Percentiles rank a stretch among this genome's conserved stretches.
phyloP scores from a whole-genome alignment of 2,329 filamentous ascomycete genomes.

The Tolypocladium pustulatum region DNA sequence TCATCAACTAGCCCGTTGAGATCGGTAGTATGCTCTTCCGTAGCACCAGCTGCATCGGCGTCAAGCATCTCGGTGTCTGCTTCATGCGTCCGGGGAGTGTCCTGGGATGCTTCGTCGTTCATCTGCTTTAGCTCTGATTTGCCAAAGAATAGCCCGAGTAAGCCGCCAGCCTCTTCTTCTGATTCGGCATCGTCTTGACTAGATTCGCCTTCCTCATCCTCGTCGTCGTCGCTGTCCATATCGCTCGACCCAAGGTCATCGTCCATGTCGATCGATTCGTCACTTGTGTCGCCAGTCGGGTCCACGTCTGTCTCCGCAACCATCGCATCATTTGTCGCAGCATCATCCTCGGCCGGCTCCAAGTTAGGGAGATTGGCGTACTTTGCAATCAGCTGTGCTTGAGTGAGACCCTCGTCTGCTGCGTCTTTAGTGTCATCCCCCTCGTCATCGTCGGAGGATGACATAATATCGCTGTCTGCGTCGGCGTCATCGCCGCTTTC shows the following conservation, averaged over 20 bases:
- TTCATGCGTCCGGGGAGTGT: constrained; percentile 8
- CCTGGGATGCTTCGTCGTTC: constrained; percentile 25
- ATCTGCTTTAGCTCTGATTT: constrained; percentile 47
- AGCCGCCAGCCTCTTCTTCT: constrained; percentile 32
- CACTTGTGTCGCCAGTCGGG: constrained; percentile 40
- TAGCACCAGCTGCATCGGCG: constrained; percentile 4
- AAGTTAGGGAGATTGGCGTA: constrained; percentile 54
- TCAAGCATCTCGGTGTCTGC: constrained; percentile 15
- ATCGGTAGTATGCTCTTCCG: background rate
- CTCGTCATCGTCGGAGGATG: constrained; percentile 52
- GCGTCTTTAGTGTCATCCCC: constrained; percentile 41
- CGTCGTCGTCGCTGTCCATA: constrained; percentile 25
- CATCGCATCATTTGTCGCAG: constrained; percentile 10
- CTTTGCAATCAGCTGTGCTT: constrained; percentile 58
- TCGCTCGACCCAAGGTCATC: constrained; percentile 54
- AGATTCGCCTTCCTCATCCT: constrained; percentile 31
- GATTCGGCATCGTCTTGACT: constrained; percentile 29
- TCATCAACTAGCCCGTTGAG: constrained; percentile 7
- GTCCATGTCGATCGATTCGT: constrained; percentile 60
- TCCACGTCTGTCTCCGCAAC: constrained; percentile 11
- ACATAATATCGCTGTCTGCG: constrained; percentile 40
- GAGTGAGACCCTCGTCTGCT: constrained; percentile 55
- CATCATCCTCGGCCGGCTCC: constrained; percentile 17
- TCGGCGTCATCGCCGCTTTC: constrained; percentile 29
- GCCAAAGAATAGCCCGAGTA: constrained; percentile 48